Percentiles rank a stretch among this genome's conserved stretches.
These are phyloP conservation scores for Elsinoe batatas DNA, from an alignment of 2,329 filamentous ascomycete species.

Conservation along the genomic window DNA sequence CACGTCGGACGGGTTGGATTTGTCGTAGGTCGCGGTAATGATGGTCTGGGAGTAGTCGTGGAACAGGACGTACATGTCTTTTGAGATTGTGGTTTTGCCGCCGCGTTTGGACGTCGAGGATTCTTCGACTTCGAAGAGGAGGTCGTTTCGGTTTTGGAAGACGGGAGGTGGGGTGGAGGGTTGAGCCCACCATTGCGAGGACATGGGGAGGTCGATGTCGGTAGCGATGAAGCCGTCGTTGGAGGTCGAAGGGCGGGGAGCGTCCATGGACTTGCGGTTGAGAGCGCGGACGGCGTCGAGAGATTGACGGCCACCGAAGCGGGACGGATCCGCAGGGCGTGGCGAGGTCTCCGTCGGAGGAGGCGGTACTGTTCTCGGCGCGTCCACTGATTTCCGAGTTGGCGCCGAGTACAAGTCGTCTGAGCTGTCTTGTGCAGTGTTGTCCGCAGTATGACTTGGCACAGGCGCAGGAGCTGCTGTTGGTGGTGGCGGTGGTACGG, in stretches of 20 bases:
- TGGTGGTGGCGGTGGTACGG: constrained; percentile 22
- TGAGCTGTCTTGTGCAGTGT: constrained; percentile 28
- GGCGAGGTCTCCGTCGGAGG: constrained; percentile 18
- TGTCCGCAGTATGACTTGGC: constrained; percentile 25
- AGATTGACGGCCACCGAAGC: constrained; percentile 36
- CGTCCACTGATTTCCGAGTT: constrained; percentile 26
- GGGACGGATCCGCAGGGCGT: not conserved
- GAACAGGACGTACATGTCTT: constrained; percentile 79
- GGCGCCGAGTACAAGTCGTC: constrained; percentile 41
- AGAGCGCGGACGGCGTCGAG: constrained; percentile 49
- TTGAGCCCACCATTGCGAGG: constrained; percentile 80
- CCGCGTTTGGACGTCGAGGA: constrained; percentile 58
- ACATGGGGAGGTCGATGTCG: constrained; percentile 68
- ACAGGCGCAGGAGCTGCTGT: constrained; percentile 26
- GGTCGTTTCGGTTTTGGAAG: constrained; percentile 72
- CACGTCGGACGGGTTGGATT: constrained; percentile 61
- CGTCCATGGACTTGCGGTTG: constrained; percentile 60
- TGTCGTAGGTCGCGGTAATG: constrained; percentile 70
- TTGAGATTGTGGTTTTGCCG: constrained; percentile 61
- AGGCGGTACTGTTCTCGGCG: constrained; percentile 23
- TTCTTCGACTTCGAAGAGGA: constrained; percentile 75
- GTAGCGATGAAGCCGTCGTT: constrained; percentile 73
- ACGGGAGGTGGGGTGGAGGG: constrained; percentile 68
- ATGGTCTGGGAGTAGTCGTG: constrained; percentile 94
- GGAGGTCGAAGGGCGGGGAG: constrained; percentile 51